Evolutionary conservation across 768 basidiomycete species (phyloP).

Genomic region (Kwoniella sp.): DNA sequence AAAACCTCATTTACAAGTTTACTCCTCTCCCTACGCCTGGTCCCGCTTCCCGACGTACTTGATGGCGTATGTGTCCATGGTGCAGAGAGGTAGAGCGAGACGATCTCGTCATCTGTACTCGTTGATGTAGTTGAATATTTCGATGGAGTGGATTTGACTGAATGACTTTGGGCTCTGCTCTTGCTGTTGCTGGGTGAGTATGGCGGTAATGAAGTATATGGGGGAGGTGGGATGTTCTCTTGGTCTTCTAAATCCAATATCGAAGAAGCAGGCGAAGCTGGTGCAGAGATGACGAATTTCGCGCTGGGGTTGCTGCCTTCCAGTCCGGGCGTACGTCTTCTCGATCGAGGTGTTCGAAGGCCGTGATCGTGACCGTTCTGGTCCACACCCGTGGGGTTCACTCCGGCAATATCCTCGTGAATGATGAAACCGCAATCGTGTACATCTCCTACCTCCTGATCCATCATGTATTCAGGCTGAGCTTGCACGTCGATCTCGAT

Average conservation of each 20-base stretch:
- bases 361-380: neutral
- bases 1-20: conserved; percentile 27
- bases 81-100: conserved; percentile 18
- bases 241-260: conserved; percentile 27
- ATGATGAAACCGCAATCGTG: conserved; percentile 23
- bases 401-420: neutral
- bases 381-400: neutral
- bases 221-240: conserved; percentile 39
- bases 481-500: conserved; percentile 7
- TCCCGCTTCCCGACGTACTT: conserved; percentile 17
- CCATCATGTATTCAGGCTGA: neutral
- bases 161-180: neutral
- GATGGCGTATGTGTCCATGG: conserved; percentile 11
- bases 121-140: conserved; percentile 4
- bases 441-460: conserved; percentile 8
- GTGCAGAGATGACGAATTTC: neutral
- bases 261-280: neutral
- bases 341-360: conserved; percentile 9
- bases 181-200: conserved; percentile 7
- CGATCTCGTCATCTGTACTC: conserved; percentile 10
- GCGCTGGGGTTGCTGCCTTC: neutral
- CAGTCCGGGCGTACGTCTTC: neutral
- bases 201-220: conserved; percentile 1
- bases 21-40: conserved; percentile 25
- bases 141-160: conserved; percentile 9